These are phyloP conservation scores for Rhododendron griersonianum DNA, from an alignment of 148 eudicot species.

Conservation along the genomic window DNA sequence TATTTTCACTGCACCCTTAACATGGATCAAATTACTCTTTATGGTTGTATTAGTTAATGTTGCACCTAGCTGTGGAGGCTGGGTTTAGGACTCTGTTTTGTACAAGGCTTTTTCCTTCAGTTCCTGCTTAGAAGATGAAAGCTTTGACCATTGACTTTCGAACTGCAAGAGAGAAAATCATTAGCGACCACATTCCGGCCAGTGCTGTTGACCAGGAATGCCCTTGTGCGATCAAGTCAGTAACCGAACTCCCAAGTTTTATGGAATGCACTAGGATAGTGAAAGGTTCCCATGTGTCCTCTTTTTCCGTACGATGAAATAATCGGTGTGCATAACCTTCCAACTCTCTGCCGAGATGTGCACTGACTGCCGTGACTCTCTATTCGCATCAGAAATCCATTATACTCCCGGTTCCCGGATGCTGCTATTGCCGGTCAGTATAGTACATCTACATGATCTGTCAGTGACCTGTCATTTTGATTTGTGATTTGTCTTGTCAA, in stretches of 20 bases:
- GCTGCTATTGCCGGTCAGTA: background rate
- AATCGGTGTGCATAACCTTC: background rate
- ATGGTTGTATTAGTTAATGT: background rate
- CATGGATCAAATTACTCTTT: background rate
- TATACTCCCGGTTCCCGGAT: background rate
- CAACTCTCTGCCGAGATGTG: background rate
- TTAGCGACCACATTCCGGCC: background rate
- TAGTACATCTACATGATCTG: background rate
- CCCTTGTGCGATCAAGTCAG: background rate
- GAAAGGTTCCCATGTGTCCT: background rate
- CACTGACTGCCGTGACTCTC: background rate
- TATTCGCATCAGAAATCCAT: background rate
- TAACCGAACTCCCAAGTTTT: background rate
- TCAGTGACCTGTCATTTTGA: background rate
- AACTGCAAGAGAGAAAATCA: background rate
- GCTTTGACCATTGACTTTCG: background rate
- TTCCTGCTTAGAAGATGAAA: background rate
- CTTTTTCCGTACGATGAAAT: background rate
- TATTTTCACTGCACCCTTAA: background rate
- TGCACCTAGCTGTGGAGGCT: background rate
- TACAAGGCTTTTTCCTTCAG: background rate
- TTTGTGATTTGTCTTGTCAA: background rate
- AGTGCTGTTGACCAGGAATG: background rate
- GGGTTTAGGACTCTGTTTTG: background rate
- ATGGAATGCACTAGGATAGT: background rate